Base-by-base conservation (phyloP, 176 grass and related monocot genomes). In the Aegilops bicornis region DNA sequence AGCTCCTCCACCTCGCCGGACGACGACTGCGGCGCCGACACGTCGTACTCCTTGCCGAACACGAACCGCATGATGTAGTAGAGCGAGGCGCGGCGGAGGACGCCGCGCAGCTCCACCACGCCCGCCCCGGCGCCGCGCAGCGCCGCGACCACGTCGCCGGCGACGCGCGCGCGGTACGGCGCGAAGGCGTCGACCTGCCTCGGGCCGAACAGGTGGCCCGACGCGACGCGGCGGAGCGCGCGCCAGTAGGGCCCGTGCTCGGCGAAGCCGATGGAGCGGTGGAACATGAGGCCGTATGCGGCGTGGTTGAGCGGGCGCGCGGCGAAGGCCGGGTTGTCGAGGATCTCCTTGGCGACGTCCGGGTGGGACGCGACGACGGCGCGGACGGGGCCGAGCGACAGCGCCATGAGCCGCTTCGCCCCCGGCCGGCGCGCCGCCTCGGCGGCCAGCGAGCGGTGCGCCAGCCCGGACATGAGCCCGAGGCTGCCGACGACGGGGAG, bases 231-330 rank as follows among this genome's bases (percentile, higher is more conserved):
- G 22, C 93, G 91, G 74, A 95, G 89, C 66, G 63, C 82, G 36
- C 88, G 87, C 93, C 93, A 95, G 83, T 98, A 95, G 4, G 76
- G 42, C 17, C 96, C 93, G 77, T 95, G 91, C 76, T 94, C 89
- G 19, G 96, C 93, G 85, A 98, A 98, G 27, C 95, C 96, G 68
- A 95, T 95, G 69, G 96, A 80, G 63, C 91, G 93, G 77, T 98
- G 89, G 83, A 98, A 98, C 96, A 95, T 93, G 89, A 98, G 93
- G 71, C 93, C 89, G 88, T 95, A 98, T 30, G 93, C 93, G 0
- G 93, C 92, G 72, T 98, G 89, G 80, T 93, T 98, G 17, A 79
- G 66, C 20, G 93, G 93, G 1, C 95, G 91, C 54, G 85, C 87
- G 74, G 91, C 87, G 79, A 98, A 98, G 80, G 65, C 89, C 37